phyloP scores from a whole-genome alignment of 805 yeast species.

The Starmerella davenportii region DNA sequence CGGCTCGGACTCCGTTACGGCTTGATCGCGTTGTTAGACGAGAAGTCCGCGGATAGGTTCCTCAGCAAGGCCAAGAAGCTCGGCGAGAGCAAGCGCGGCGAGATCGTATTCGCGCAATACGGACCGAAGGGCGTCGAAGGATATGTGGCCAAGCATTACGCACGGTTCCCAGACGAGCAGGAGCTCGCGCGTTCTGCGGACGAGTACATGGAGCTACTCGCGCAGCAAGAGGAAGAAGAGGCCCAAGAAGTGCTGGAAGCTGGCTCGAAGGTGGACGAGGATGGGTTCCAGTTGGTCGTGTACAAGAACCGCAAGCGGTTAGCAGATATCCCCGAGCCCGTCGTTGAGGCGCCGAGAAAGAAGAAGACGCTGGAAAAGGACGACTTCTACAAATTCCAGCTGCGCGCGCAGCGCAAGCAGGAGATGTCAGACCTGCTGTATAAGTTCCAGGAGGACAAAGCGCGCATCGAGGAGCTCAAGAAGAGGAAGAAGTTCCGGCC shows the following conservation, averaged over 20 bases:
- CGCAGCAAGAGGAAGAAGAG: slow-evolving; percentile 44
- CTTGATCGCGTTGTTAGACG: slow-evolving; percentile 56
- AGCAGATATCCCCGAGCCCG: slow-evolving; percentile 32
- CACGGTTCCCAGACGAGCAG: slow-evolving; percentile 28
- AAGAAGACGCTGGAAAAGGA: slow-evolving; percentile 58
- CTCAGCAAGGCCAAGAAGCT: slow-evolving; percentile 41
- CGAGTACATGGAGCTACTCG: slow-evolving; percentile 46
- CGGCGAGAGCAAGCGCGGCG: slow-evolving; percentile 5
- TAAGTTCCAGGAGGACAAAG: slow-evolving; percentile 84
- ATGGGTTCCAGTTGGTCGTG: slow-evolving; percentile 83
- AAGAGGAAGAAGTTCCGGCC: slow-evolving; percentile 76
- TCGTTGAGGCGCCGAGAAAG: slow-evolving; percentile 22
- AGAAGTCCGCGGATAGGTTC: slow-evolving; percentile 46
- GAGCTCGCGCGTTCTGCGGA: slow-evolving; percentile 40
- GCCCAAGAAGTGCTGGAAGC: slow-evolving; percentile 15
- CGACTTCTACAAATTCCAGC: slow-evolving; percentile 91
- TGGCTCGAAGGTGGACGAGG: slow-evolving; percentile 60
- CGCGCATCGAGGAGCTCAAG: slow-evolving; percentile 56
- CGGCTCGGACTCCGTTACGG: slow-evolving; percentile 31
- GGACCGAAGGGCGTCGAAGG: slow-evolving; percentile 27
- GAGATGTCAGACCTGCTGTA: slow-evolving; percentile 75
- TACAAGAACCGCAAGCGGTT: slow-evolving; percentile 71
- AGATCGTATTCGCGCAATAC: slow-evolving; percentile 21
- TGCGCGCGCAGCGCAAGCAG: slow-evolving; percentile 78
- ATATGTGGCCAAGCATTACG: slow-evolving; percentile 25